phyloP scores from a whole-genome alignment of 192 early-diverging fungal species.

The Podila epicladia region DNA sequence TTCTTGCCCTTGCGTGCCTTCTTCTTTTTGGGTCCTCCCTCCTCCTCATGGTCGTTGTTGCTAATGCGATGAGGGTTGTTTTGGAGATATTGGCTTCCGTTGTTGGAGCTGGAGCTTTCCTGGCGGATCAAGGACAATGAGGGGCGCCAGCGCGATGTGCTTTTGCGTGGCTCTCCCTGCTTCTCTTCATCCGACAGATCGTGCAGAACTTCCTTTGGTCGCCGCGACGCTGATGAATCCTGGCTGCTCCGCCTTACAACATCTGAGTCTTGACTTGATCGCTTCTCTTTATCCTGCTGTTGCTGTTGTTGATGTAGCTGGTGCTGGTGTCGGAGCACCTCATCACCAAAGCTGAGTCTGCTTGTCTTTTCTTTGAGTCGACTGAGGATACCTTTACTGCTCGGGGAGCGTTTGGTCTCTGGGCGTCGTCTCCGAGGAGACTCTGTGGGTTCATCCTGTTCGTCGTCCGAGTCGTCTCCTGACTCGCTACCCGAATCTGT shows the following conservation, averaged over 20 bases:
- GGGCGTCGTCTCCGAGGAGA: conserved; percentile 2
- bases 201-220: conserved; percentile 33
- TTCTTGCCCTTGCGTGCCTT: background rate
- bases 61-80: conserved; percentile 31
- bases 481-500: conserved; percentile 11
- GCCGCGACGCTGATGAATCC: conserved; percentile 18
- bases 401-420: conserved; percentile 4
- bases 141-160: conserved; percentile 34
- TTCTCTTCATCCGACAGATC: conserved; percentile 33
- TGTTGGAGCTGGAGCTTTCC: conserved; percentile 26
- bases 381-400: conserved; percentile 32
- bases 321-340: conserved; percentile 6
- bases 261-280: background rate
- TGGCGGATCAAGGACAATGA: conserved; percentile 42
- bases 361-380: conserved; percentile 30
- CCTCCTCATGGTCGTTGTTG: conserved; percentile 3
- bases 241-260: conserved; percentile 8
- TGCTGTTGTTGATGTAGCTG: conserved; percentile 3
- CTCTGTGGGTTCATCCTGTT: background rate
- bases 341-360: conserved; percentile 32
- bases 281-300: background rate
- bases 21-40: background rate
- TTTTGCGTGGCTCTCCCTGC: conserved; percentile 30
- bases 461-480: conserved; percentile 24
- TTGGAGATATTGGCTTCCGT: conserved; percentile 17